Evolutionary conservation across 2,329 filamentous ascomycete species (phyloP).

Genomic region (Sphaceloma murrayae): DNA sequence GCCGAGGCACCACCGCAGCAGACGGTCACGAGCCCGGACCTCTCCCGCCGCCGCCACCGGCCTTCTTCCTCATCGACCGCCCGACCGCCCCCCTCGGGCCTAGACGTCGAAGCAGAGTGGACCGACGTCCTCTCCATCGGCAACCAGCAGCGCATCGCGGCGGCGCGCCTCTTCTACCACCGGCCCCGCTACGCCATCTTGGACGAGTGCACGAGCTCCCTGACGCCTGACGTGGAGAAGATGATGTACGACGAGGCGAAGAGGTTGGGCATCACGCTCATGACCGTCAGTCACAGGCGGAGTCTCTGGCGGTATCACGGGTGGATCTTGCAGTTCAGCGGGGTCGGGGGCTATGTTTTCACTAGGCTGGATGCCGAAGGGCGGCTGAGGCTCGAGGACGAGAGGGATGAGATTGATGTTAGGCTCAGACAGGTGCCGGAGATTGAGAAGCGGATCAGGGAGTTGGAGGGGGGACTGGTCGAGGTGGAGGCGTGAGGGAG

Average conservation of each 20-base stretch:
- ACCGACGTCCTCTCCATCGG: constrained; percentile 86
- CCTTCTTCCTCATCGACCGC: too few relatives aligned
- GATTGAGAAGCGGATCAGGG: constrained; percentile 71
- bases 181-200: constrained; percentile 86
- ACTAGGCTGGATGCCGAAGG: constrained; percentile 80
- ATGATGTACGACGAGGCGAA: constrained; percentile 98
- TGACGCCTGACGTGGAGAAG: constrained; percentile 91
- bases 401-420: constrained; percentile 88
- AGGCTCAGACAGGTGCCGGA: constrained; percentile 78
- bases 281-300: constrained; percentile 87
- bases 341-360: constrained; percentile 84
- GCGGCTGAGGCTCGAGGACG: constrained; percentile 79
- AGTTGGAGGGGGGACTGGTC: constrained; percentile 44
- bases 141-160: constrained; percentile 89
- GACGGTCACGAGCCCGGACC: too few relatives aligned
- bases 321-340: constrained; percentile 92
- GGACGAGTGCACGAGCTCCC: constrained; percentile 89
- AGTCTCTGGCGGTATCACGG: constrained; percentile 96
- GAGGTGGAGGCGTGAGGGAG: constrained; percentile 10
- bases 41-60: too few relatives aligned
- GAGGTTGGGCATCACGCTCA: constrained; percentile 79
- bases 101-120: constrained; percentile 96
- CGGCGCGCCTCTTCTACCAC: constrained; percentile 93
- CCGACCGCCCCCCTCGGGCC: constrained; percentile 44
- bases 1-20: too few relatives aligned